Percentiles rank a stretch among this genome's conserved stretches.
Conservation (phyloP, 2,329 filamentous ascomycete genomes). For the Clathrospora elynae region DNA sequence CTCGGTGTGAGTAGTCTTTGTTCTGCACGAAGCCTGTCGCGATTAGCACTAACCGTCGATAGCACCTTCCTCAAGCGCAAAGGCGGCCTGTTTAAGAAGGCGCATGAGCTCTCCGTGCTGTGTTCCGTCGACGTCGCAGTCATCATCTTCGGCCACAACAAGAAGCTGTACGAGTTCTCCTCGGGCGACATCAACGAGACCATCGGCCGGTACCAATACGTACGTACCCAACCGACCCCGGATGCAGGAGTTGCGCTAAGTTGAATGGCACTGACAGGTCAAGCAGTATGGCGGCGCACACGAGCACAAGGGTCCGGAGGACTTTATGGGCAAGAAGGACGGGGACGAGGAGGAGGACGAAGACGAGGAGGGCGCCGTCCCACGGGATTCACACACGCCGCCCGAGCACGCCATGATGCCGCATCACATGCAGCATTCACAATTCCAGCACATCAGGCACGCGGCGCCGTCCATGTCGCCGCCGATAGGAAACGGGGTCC, state of each 20-base stretch:
- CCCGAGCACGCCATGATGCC: constrained; percentile 65
- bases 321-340: constrained; percentile 80
- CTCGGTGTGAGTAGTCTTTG: constrained; percentile 75
- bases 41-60: constrained; percentile 32
- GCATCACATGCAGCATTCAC: constrained; percentile 57
- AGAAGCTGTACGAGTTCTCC: constrained; percentile 98
- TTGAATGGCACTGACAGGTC: constrained; percentile 26
- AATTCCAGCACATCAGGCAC: constrained; percentile 80
- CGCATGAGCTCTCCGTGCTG: constrained; percentile 94
- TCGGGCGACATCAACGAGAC: constrained; percentile 92
- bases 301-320: constrained; percentile 92
- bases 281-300: constrained; percentile 84
- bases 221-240: constrained; percentile 57
- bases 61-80: constrained; percentile 99
- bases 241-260: constrained; percentile 29
- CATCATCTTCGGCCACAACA: constrained; percentile 98
- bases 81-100: constrained; percentile 98
- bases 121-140: constrained; percentile 98
- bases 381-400: constrained; percentile 67
- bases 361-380: constrained; percentile 72
- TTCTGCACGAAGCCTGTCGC: constrained; percentile 14
- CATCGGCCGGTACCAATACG: constrained; percentile 86
- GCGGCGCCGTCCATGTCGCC: constrained; percentile 85
- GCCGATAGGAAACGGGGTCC: constrained; percentile 75
- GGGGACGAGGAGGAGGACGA: constrained; percentile 82